phyloP scores from a whole-genome alignment of 2,329 filamentous ascomycete genomes.

The Trichoderma hamatum region DNA sequence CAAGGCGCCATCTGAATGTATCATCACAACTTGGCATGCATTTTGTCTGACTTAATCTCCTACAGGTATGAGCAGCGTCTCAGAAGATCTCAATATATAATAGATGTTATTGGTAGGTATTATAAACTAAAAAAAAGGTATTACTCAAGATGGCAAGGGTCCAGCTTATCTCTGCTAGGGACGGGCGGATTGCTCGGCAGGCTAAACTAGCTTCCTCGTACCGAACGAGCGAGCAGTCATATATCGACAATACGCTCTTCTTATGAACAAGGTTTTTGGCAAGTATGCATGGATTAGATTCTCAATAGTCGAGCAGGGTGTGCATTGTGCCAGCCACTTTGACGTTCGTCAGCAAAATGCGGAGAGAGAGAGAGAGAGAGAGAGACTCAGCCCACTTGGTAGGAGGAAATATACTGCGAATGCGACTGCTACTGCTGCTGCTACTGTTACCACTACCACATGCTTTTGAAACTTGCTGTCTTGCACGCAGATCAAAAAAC shows the following conservation, averaged over 20 bases:
- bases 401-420: not conserved
- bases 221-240: not conserved
- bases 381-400: not conserved
- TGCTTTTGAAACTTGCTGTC: not conserved
- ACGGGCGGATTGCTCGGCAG: not conserved
- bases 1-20: not conserved
- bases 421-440: not conserved
- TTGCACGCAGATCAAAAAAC: not conserved
- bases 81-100: no score
- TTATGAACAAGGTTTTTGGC: not conserved
- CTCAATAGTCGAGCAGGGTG: not conserved
- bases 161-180: not conserved
- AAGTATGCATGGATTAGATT: not conserved
- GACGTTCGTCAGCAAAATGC: constrained; percentile 3
- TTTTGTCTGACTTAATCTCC: not conserved
- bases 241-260: not conserved
- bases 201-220: not conserved
- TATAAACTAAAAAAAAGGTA: not conserved
- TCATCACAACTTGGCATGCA: not conserved
- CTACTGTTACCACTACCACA: no score
- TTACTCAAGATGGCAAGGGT: not conserved
- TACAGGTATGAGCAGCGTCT: not conserved
- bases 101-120: not conserved
- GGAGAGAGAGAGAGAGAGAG: not conserved
- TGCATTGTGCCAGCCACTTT: not conserved